A percentile compares a stretch with the other conserved stretches of the same genome.
phyloP scores from a whole-genome alignment of 495 filamentous ascomycete species.

The Parathielavia appendiculata region DNA sequence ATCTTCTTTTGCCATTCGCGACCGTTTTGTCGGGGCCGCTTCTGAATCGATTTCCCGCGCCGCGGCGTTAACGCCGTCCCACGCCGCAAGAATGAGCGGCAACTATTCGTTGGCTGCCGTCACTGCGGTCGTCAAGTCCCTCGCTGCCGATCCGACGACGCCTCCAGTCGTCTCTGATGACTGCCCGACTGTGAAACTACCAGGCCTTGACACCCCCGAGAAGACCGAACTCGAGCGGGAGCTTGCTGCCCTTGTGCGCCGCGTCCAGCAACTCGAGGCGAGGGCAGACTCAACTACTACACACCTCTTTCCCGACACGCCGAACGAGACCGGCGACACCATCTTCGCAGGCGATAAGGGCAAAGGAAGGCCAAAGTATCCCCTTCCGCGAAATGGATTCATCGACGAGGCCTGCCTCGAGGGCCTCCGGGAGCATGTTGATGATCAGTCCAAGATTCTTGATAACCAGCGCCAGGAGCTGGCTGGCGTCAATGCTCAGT shows the following conservation, averaged over 20 bases:
- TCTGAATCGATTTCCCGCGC: conserved; percentile 7
- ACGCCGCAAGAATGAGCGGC: conserved; percentile 47
- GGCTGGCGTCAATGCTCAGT: conserved; percentile 60
- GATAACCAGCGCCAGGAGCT: conserved; percentile 68
- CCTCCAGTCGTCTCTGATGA: conserved; percentile 28
- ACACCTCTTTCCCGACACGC: conserved; percentile 57
- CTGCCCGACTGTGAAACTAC: conserved; percentile 49
- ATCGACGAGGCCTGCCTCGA: conserved; percentile 62
- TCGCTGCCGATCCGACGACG: conserved; percentile 48
- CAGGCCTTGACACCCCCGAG: conserved; percentile 57
- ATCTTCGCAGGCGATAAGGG: conserved; percentile 47
- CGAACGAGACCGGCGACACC: conserved; percentile 51
- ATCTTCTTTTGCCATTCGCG: neutral
- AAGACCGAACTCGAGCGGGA: conserved; percentile 68
- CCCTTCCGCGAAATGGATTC: conserved; percentile 33
- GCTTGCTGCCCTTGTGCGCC: conserved; percentile 59
- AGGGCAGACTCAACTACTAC: conserved; percentile 53
- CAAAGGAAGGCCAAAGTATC: conserved; percentile 22
- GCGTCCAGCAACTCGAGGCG: conserved; percentile 65
- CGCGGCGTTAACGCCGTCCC: conserved; percentile 16
- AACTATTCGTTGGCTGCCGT: conserved; percentile 59
- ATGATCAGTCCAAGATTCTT: conserved; percentile 74
- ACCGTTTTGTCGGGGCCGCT: conserved; percentile 15
- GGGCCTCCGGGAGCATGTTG: conserved; percentile 66
- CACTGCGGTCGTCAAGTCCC: conserved; percentile 56